Evolutionary conservation across 1,139 yeast species (phyloP).

Genomic region (Arxiozyma bovina): DNA sequence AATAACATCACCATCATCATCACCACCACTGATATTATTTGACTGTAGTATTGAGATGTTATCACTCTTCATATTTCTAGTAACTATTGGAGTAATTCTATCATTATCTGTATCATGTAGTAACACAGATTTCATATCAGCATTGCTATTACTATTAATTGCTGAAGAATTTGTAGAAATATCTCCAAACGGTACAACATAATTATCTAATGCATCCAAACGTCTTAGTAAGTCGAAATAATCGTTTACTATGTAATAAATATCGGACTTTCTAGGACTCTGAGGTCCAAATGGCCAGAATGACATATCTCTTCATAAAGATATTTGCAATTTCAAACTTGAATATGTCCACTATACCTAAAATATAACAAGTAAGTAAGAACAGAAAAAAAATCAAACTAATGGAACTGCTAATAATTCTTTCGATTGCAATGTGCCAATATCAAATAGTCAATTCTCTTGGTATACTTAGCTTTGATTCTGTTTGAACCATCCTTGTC

Average conservation of each 20-base stretch:
- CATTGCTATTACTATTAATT: not conserved
- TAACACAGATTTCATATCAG: slow-evolving; percentile 5
- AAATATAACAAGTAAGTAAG: too few species aligned
- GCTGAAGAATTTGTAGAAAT: not conserved
- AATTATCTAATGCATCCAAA: slow-evolving; percentile 10
- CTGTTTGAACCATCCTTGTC: not conserved
- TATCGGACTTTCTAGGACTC: slow-evolving; percentile 28
- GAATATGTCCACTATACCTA: not conserved
- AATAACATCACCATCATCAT: slow-evolving; percentile 3
- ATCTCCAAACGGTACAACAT: slow-evolving; percentile 6
- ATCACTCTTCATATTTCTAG: not conserved
- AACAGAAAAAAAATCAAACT: not conserved
- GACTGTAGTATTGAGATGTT: not conserved
- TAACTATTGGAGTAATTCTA: not conserved
- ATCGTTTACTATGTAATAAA: slow-evolving; percentile 31
- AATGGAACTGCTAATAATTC: not conserved
- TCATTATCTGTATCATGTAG: not conserved
- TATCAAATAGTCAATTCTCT: too few species aligned
- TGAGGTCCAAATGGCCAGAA: slow-evolving; percentile 42
- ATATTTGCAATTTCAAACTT: not conserved
- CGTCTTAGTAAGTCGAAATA: slow-evolving; percentile 25
- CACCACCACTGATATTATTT: not conserved
- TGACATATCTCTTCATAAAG: slow-evolving; percentile 30
- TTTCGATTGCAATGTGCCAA: too few species aligned
- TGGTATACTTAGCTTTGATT: not conserved